Conservation (phyloP, 345 rosid species). For the Populus ilicifolia region DNA sequence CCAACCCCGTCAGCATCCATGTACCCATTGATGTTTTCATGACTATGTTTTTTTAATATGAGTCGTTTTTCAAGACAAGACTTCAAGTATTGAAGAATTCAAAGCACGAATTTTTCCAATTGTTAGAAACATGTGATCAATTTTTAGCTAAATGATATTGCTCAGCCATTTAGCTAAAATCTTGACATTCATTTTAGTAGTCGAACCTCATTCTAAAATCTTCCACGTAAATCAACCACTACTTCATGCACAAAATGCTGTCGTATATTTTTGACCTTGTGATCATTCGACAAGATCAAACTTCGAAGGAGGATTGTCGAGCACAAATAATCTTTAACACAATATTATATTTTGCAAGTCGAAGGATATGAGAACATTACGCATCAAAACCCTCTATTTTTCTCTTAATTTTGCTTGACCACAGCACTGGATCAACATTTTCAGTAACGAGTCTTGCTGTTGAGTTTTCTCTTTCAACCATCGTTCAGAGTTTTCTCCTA, state of each 20-base stretch:
- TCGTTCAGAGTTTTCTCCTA: slow-evolving; percentile 72
- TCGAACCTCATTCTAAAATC: too few relatives aligned
- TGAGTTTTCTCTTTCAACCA: slow-evolving; percentile 72
- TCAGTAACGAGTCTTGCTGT: slow-evolving; percentile 75
- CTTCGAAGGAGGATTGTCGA: neutral
- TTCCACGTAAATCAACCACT: neutral
- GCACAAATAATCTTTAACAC: neutral
- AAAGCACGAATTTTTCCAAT: too few relatives aligned
- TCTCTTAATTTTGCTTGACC: slow-evolving; percentile 60
- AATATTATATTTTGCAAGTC: neutral
- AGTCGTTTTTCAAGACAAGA: too few relatives aligned
- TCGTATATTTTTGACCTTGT: neutral
- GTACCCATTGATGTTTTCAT: too few relatives aligned
- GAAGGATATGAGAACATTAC: neutral
- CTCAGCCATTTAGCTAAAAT: neutral
- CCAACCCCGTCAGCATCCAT: too few relatives aligned
- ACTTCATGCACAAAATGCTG: neutral
- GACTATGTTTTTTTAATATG: too few relatives aligned
- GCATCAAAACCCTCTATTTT: slow-evolving; percentile 47
- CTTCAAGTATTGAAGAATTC: too few relatives aligned
- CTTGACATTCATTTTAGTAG: too few relatives aligned
- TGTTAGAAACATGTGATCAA: too few relatives aligned
- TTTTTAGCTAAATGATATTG: too few relatives aligned
- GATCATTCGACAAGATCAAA: neutral
- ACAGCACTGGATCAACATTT: slow-evolving; percentile 47